Percentiles rank a stretch among this genome's conserved stretches.
Conservation (phyloP, 2,329 filamentous ascomycete species). For the Verticillium isaacii region DNA sequence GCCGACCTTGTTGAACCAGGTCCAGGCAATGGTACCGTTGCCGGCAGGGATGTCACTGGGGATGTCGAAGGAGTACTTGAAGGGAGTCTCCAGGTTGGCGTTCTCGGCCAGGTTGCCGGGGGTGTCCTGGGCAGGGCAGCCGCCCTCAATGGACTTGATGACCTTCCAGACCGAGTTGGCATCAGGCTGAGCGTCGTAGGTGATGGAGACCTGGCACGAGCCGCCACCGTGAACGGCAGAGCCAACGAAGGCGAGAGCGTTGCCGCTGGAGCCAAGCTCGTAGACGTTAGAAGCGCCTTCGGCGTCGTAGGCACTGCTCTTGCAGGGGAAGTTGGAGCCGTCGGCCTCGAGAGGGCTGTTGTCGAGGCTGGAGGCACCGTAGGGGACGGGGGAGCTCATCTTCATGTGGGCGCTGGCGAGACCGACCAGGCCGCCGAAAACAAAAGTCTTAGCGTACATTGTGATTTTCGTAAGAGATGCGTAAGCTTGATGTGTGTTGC, state of each 20-base stretch:
- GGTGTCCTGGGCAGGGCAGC: conserved; percentile 64
- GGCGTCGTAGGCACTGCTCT: conserved; percentile 48
- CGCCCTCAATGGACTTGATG: conserved; percentile 81
- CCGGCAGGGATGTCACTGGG: conserved; percentile 69
- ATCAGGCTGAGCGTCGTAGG: conserved; percentile 67
- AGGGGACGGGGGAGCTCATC: conserved; percentile 66
- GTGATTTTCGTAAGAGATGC: conserved; percentile 31
- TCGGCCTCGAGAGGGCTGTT: conserved; percentile 59
- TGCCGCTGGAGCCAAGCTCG: conserved; percentile 52
- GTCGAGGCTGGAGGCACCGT: conserved; percentile 29
- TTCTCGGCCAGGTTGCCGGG: conserved; percentile 53
- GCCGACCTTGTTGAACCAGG: conserved; percentile 89
- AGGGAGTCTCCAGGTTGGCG: conserved; percentile 38
- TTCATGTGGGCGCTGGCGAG: conserved; percentile 70
- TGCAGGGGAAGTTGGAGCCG: conserved; percentile 80
- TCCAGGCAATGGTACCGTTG: conserved; percentile 81
- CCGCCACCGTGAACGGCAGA: conserved; percentile 83
- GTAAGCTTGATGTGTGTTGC: not conserved
- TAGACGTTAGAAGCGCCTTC: conserved; percentile 52
- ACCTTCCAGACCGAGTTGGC: conserved; percentile 74
- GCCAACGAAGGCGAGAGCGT: conserved; percentile 63
- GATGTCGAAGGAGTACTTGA: conserved; percentile 64
- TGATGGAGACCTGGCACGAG: conserved; percentile 84
- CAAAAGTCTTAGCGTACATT: conserved; percentile 46
- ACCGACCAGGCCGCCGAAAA: conserved; percentile 52